Evolutionary conservation across 2,329 filamentous ascomycete species (phyloP).

Genomic region (Chalaropsis ovoidea): DNA sequence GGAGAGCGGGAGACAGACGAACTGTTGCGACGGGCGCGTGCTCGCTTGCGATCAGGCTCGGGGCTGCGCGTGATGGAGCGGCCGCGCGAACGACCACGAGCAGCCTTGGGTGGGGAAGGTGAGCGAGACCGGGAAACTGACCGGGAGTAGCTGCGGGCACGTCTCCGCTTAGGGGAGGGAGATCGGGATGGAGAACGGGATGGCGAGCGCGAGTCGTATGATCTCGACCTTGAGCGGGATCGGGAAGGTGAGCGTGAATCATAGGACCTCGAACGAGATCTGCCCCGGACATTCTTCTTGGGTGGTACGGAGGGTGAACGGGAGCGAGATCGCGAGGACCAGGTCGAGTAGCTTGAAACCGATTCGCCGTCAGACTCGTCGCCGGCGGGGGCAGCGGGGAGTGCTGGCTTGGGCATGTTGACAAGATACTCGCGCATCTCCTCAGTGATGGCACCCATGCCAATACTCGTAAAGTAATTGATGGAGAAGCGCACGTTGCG

Average conservation of each 20-base stretch:
- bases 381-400: conserved; percentile 54
- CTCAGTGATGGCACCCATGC: conserved; percentile 89
- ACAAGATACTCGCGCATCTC: conserved; percentile 86
- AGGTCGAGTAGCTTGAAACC: conserved; percentile 62
- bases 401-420: conserved; percentile 75
- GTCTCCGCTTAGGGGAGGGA: conserved; percentile 31
- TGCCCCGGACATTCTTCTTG: conserved; percentile 28
- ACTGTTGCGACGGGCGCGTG: conserved; percentile 22
- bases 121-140: conserved; percentile 26
- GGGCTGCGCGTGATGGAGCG: conserved; percentile 31
- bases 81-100: conserved; percentile 30
- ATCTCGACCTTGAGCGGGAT: conserved; percentile 29
- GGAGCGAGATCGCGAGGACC: conserved; percentile 44
- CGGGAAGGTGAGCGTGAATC: conserved; percentile 18
- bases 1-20: conserved; percentile 18
- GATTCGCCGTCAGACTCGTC: conserved; percentile 59
- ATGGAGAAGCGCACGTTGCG: conserved; percentile 92
- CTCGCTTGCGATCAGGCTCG: conserved; percentile 25
- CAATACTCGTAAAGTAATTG: conserved; percentile 98
- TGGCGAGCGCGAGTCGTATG: conserved; percentile 20
- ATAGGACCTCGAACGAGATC: conserved; percentile 27
- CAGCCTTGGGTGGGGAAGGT: conserved; percentile 25
- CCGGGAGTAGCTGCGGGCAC: conserved; percentile 17
- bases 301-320: conserved; percentile 36
- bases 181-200: conserved; percentile 36